phyloP scores from a whole-genome alignment of 2,329 filamentous ascomycete genomes.

The Microcyclosporella mali region DNA sequence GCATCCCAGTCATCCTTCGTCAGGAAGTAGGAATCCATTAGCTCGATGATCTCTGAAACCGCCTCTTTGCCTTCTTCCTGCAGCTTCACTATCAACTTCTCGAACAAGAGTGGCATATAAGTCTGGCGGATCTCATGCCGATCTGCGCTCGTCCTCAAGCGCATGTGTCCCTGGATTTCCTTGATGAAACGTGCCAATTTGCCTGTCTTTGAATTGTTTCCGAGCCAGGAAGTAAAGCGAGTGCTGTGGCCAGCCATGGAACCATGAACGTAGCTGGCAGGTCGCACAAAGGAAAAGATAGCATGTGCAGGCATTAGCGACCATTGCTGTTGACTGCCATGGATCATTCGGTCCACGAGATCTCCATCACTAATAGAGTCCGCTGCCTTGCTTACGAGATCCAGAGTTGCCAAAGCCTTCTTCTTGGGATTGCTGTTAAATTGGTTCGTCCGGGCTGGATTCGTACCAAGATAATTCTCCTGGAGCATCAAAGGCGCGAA shows the following conservation, averaged over 20 bases:
- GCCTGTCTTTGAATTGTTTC: conserved; percentile 81
- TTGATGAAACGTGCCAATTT: conserved; percentile 75
- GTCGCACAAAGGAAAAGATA: conserved; percentile 87
- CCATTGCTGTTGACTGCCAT: conserved; percentile 97
- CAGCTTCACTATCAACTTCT: conserved; percentile 67
- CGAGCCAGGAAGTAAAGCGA: conserved; percentile 84
- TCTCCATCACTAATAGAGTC: conserved; percentile 97
- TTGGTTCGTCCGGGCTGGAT: conserved; percentile 59
- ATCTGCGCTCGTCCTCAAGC: conserved; percentile 81
- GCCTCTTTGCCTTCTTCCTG: conserved; percentile 73
- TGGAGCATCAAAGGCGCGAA: conserved; percentile 97
- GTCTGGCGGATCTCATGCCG: conserved; percentile 90
- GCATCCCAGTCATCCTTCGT: conserved; percentile 93
- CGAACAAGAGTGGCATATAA: conserved; percentile 85
- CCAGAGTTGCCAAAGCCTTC: conserved; percentile 72
- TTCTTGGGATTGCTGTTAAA: conserved; percentile 56
- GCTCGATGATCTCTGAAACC: conserved; percentile 75
- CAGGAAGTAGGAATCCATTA: conserved; percentile 96
- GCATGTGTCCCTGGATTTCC: conserved; percentile 96
- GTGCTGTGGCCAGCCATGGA: conserved; percentile 61
- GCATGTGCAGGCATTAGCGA: conserved; percentile 95
- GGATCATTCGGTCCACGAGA: conserved; percentile 94
- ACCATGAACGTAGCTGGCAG: conserved; percentile 80
- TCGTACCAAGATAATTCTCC: conserved; percentile 89
- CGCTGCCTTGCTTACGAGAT: conserved; percentile 79